Base-by-base conservation (phyloP, 345 rosid genomes). In the Camelina hispida region DNA sequence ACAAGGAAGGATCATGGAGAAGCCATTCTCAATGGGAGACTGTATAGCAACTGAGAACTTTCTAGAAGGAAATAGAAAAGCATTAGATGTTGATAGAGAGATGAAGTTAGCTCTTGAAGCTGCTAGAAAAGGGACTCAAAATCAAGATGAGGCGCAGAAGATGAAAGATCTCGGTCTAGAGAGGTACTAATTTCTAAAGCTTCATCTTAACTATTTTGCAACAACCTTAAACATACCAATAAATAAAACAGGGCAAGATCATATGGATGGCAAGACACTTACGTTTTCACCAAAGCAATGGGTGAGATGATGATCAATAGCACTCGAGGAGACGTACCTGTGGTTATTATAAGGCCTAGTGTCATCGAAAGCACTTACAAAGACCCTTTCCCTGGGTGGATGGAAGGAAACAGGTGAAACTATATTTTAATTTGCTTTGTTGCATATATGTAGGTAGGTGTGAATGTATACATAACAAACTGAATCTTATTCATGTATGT, bases 361-460 rank as follows among this genome's bases (percentile, higher is more conserved):
- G 93, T 90, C 32, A 87, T 95, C 12, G 97, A 91, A 68, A 92
- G 99, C 81, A 92, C 99, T 59, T 87, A 69, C 82, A 86, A 80
- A 77, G 99, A 95, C 34, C 98, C 99, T 18, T 92, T 95, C 77
- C 94, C 98, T 0, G 98, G 99, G 62, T 95, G 99, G 99, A 89
- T 95, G 97, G 98, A 95, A 83, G 98, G 99, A 77, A 93, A 89
- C 61, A 88, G 99, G 99, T 88, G 32, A 47, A 51, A n/a, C 9
- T 47, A 9, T 40, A 30, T 23, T 5, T 18, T 11, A 59, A 47
- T 20, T 8, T 34, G 56, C 8, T 20, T 8, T 34, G 56, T 5
- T 18, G 16, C 46, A 22, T 12, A 16, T 25, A 42, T 70, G 20
- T 46, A 1, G 23, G 6, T 42, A 60, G 1, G 17, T 20, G 51